phyloP scores from a whole-genome alignment of 106 monocot genomes.

The Triglochin maritima region DNA sequence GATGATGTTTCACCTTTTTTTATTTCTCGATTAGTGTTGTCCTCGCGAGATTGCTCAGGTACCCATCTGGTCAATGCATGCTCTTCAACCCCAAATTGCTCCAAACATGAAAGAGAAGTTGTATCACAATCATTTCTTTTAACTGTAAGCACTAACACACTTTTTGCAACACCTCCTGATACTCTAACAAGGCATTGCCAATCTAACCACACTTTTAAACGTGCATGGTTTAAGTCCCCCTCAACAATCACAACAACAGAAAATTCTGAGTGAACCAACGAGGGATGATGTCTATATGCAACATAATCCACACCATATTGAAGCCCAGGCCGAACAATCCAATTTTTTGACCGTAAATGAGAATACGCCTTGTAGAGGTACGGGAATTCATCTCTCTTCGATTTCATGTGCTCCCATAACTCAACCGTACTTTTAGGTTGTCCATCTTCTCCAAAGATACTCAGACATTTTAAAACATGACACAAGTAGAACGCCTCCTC shows the following conservation, averaged over 20 bases:
- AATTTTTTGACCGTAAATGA: slow-evolving; percentile 65
- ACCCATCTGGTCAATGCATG: slow-evolving; percentile 15
- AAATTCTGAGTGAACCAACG: slow-evolving; percentile 62
- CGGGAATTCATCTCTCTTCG: slow-evolving; percentile 17
- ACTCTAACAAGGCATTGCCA: slow-evolving; percentile 42
- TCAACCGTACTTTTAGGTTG: slow-evolving; percentile 8
- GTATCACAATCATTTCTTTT: background rate
- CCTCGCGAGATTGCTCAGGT: slow-evolving; percentile 12
- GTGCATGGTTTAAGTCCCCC: slow-evolving; percentile 4
- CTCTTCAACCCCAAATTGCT: slow-evolving; percentile 8
- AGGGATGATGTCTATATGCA: slow-evolving; percentile 69
- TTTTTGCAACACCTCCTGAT: slow-evolving; percentile 52
- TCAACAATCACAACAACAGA: slow-evolving; percentile 34
- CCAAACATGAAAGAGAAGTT: slow-evolving; percentile 2
- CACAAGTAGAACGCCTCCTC: slow-evolving; percentile 67
- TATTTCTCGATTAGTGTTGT: no score
- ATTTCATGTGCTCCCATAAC: slow-evolving; percentile 40
- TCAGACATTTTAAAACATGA: slow-evolving; percentile 40
- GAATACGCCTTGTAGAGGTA: slow-evolving; percentile 48
- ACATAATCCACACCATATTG: slow-evolving; percentile 81
- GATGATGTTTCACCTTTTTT: no score
- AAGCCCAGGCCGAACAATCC: slow-evolving; percentile 47
- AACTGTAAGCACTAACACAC: slow-evolving; percentile 10
- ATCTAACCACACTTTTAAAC: slow-evolving; percentile 45
- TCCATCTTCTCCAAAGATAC: slow-evolving; percentile 6